Evolutionary conservation across 257 asterid genomes (phyloP).

Genomic region (Capsicum pubescens): DNA sequence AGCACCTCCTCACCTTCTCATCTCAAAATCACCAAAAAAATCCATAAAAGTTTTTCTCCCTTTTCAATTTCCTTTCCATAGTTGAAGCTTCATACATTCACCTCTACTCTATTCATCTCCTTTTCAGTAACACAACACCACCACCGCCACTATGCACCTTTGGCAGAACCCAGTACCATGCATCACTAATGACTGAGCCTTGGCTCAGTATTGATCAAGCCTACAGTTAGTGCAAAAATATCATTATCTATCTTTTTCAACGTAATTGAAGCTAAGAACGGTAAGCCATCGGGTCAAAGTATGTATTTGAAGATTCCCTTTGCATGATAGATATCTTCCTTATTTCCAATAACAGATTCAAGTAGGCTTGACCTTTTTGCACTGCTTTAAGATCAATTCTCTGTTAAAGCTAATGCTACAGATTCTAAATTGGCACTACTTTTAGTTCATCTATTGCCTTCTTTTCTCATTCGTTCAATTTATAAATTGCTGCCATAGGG

Average conservation of each 20-base stretch:
- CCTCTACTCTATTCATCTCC: neutral
- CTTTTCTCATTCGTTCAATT: neutral
- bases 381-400: neutral
- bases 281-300: neutral
- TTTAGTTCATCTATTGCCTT: neutral
- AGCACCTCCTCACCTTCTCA: neutral
- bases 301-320: neutral
- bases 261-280: neutral
- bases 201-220: no score
- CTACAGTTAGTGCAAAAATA: no score
- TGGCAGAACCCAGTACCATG: neutral
- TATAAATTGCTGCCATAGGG: conserved; percentile 48
- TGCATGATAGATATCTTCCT: neutral
- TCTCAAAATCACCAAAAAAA: neutral
- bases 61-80: neutral
- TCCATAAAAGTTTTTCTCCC: neutral
- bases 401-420: conserved; percentile 13
- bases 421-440: neutral
- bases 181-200: neutral
- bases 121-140: neutral
- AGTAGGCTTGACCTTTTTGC: neutral
- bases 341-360: neutral
- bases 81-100: neutral
- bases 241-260: no score
- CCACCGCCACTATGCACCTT: neutral